phyloP scores from a whole-genome alignment of 225 moss, liverwort and hornwort genomes.

The Sphagnum contortum region DNA sequence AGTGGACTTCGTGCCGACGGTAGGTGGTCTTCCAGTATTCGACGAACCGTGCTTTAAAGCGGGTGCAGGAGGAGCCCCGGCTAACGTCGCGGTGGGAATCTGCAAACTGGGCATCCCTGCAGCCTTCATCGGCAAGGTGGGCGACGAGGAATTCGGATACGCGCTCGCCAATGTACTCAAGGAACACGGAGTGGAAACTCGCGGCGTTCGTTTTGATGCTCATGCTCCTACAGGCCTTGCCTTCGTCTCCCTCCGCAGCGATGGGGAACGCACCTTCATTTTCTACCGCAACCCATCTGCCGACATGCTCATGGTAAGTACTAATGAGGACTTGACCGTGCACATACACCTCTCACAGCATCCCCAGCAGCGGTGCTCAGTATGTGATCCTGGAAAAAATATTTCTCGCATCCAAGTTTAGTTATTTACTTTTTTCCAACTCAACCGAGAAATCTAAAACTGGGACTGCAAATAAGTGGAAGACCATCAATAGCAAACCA shows the following conservation, averaged over 20 bases:
- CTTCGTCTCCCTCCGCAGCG: conserved; percentile 22
- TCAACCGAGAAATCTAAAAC: no score
- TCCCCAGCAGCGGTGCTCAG: no score
- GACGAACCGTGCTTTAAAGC: conserved; percentile 25
- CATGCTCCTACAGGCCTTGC: conserved; percentile 35
- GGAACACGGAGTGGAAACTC: conserved; percentile 14
- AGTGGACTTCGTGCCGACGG: conserved; percentile 35
- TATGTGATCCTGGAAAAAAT: no score
- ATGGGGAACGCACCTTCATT: conserved; percentile 35
- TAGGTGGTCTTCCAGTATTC: conserved; percentile 1
- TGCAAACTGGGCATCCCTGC: conserved; percentile 15
- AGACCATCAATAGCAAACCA: no score
- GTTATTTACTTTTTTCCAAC: no score
- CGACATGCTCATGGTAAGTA: conserved; percentile 27
- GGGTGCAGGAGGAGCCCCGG: conserved; percentile 34
- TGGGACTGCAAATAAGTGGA: no score
- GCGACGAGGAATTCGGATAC: conserved; percentile 39
- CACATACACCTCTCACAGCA: no score
- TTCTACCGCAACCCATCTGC: conserved; percentile 27
- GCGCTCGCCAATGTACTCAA: conserved; percentile 23
- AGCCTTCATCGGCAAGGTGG: conserved; percentile 37
- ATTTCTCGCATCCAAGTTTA: no score
- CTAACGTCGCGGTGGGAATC: conserved; percentile 38
- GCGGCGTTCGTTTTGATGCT: conserved; percentile 17
- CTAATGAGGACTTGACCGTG: no score